phyloP scores from a whole-genome alignment of 1,139 yeast species.

The Kodamaea anthophila region DNA sequence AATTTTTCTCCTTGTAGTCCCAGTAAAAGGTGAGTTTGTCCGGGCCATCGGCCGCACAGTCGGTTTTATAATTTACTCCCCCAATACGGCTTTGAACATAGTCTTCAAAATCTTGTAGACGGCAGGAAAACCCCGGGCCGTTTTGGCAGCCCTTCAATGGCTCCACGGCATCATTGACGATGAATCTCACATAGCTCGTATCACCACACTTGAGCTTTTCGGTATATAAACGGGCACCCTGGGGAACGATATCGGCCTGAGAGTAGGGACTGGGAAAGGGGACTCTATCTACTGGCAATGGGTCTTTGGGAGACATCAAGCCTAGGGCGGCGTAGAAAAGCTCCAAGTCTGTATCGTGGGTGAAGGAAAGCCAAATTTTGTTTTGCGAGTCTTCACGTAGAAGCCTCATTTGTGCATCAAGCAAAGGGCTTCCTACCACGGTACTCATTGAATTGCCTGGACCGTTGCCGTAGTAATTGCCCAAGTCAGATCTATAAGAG shows the following conservation, averaged over 20 bases:
- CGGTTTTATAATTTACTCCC: slow-evolving; percentile 12
- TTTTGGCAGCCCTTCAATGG: slow-evolving; percentile 20
- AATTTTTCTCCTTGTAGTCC: slow-evolving; percentile 23
- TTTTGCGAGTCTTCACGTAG: slow-evolving; percentile 23
- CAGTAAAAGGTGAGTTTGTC: slow-evolving; percentile 19
- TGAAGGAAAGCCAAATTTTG: slow-evolving; percentile 22
- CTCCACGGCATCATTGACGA: slow-evolving; percentile 23
- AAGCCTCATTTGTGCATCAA: slow-evolving; percentile 43
- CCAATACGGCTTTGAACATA: slow-evolving; percentile 16
- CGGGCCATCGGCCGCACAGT: slow-evolving; percentile 11
- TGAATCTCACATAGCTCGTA: slow-evolving; percentile 19
- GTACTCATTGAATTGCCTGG: slow-evolving; percentile 42
- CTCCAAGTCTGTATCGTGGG: slow-evolving; percentile 27
- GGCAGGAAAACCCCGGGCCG: slow-evolving; percentile 32
- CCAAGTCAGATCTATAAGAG: slow-evolving; percentile 35
- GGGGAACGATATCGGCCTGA: slow-evolving; percentile 23
- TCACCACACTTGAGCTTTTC: slow-evolving; percentile 20
- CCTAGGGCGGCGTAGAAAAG: slow-evolving; percentile 21
- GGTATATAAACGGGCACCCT: slow-evolving; percentile 24
- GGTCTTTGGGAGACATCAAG: slow-evolving; percentile 15
- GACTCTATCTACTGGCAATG: slow-evolving; percentile 19
- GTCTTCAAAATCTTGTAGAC: slow-evolving; percentile 16
- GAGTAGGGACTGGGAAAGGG: slow-evolving; percentile 22
- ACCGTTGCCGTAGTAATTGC: slow-evolving; percentile 35
- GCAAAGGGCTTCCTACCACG: slow-evolving; percentile 41